A percentile compares a stretch with the other conserved stretches of the same genome.
Evolutionary conservation across 2,329 filamentous ascomycete species (phyloP).

Genomic region (Monosporascus sp.): DNA sequence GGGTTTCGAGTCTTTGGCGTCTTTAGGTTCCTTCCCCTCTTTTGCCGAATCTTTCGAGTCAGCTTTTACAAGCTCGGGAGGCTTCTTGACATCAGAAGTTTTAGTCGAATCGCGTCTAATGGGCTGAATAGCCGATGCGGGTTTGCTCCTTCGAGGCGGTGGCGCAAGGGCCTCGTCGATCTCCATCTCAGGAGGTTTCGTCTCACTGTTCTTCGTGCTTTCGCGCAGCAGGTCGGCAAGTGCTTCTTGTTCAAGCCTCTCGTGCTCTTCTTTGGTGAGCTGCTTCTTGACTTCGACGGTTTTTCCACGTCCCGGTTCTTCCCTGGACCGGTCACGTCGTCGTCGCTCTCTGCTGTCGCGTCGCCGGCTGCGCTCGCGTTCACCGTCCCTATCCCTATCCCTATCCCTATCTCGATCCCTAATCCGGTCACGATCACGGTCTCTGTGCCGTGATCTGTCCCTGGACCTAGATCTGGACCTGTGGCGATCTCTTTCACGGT

Average conservation of each 20-base stretch:
- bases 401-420: constrained; percentile 22
- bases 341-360: constrained; percentile 26
- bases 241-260: constrained; percentile 52
- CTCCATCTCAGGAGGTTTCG: constrained; percentile 49
- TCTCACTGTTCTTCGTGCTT: constrained; percentile 41
- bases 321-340: constrained; percentile 28
- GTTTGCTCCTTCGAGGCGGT: constrained; percentile 45
- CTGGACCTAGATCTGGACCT: constrained; percentile 4
- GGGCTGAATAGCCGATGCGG: constrained; percentile 54
- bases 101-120: constrained; percentile 44
- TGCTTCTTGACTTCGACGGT: constrained; percentile 46
- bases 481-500: constrained; percentile 22
- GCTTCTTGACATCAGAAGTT: constrained; percentile 35
- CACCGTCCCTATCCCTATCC: constrained; percentile 28
- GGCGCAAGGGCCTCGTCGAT: constrained; percentile 51
- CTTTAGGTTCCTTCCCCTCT: constrained; percentile 16
- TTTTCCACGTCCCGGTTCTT: constrained; percentile 29
- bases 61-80: constrained; percentile 21
- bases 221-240: constrained; percentile 54
- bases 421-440: constrained; percentile 28
- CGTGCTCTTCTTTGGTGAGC: constrained; percentile 52
- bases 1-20: constrained; percentile 11
- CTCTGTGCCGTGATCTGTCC: constrained; percentile 14
- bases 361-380: constrained; percentile 26
- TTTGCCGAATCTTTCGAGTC: constrained; percentile 27